Conservation (phyloP, 2,329 filamentous ascomycete genomes). For the Penicillium crustosum region DNA sequence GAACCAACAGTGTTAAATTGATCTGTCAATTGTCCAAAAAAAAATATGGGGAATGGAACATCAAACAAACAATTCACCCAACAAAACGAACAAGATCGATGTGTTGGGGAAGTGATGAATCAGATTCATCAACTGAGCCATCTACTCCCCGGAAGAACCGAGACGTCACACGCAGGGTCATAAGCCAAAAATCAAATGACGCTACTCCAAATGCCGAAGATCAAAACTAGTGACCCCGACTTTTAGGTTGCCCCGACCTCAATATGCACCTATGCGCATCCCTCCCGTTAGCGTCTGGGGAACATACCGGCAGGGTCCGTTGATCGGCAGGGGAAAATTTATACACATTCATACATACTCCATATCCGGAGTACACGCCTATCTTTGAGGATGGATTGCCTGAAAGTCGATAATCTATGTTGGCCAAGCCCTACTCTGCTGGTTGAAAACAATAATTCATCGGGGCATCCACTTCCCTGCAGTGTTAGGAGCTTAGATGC, state of each 20-base stretch:
- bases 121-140: neutral
- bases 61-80: neutral
- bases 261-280: neutral
- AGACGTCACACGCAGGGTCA: conserved; percentile 1
- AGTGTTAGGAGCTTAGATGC: neutral
- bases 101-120: neutral
- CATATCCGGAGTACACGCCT: neutral
- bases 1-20: neutral
- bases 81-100: neutral
- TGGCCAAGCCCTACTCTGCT: neutral
- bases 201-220: neutral
- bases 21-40: too few relatives aligned
- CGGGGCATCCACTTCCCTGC: conserved; percentile 7
- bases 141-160: neutral
- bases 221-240: neutral
- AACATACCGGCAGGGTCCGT: neutral
- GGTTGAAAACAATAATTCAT: conserved; percentile 4
- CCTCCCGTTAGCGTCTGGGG: neutral
- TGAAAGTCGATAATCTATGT: neutral
- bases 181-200: neutral
- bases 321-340: neutral
- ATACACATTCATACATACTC: neutral
- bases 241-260: neutral
- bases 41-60: neutral
- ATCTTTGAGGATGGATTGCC: neutral